Percentiles rank a stretch among this genome's conserved stretches.
phyloP scores from a whole-genome alignment of 768 basidiomycete species.

The Inosperma sp. region DNA sequence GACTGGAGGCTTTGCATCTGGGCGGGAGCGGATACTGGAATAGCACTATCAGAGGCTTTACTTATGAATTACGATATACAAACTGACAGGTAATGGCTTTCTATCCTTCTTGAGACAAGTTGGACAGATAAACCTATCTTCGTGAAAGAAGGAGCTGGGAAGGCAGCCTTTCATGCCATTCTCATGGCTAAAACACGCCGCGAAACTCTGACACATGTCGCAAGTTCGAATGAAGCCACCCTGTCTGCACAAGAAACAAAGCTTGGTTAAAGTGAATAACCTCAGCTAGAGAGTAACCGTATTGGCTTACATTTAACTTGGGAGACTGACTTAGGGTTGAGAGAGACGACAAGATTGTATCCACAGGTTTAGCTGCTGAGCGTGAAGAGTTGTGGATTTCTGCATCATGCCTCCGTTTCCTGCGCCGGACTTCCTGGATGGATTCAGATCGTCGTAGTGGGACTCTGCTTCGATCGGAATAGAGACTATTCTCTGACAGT shows the following conservation, averaged over 20 bases:
- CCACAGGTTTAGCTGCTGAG: no score
- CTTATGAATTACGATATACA: neutral
- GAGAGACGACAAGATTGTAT: no score
- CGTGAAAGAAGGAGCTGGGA: no score
- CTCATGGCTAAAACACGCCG: neutral
- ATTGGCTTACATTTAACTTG: no score
- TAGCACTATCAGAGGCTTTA: neutral
- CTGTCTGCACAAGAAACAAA: neutral
- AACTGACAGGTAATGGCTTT: neutral
- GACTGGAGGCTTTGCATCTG: neutral
- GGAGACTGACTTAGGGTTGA: no score
- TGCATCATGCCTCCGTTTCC: no score
- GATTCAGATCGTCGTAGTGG: no score
- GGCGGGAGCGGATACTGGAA: neutral
- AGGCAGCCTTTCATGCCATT: neutral
- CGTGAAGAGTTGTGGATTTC: no score
- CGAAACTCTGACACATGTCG: neutral
- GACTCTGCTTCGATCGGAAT: no score
- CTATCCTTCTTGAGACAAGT: neutral
- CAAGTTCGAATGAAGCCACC: neutral
- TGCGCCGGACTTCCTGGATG: no score
- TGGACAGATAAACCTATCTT: neutral
- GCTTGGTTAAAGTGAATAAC: neutral
- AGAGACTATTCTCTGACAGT: no score
- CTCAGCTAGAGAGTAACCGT: no score